Evolutionary conservation across 768 basidiomycete species (phyloP).

Genomic region (Suillus spraguei): DNA sequence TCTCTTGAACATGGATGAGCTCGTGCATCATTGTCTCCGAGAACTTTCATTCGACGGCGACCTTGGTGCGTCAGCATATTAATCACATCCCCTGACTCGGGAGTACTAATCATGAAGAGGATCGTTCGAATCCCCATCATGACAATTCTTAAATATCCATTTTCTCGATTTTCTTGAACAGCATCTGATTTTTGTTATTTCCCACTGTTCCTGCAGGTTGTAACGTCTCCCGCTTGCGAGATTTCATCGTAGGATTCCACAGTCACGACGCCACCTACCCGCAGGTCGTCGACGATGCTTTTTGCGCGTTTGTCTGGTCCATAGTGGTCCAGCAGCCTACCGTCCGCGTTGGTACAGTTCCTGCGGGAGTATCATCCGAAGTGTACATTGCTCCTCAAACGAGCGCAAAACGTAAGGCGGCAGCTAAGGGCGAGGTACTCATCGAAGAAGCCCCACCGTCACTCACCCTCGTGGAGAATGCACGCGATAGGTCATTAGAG

Average conservation of each 20-base stretch:
- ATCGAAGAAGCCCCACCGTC: slow-evolving; percentile 45
- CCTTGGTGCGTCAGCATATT: slow-evolving; percentile 60
- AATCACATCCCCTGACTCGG: background rate
- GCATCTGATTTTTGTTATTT: slow-evolving; percentile 14
- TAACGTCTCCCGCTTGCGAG: slow-evolving; percentile 66
- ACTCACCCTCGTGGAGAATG: slow-evolving; percentile 58
- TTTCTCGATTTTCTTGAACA: slow-evolving; percentile 23
- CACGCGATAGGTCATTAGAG: slow-evolving; percentile 53
- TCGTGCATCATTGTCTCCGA: slow-evolving; percentile 80
- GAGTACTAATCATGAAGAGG: slow-evolving; percentile 10
- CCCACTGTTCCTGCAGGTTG: slow-evolving; percentile 54
- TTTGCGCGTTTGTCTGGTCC: slow-evolving; percentile 82
- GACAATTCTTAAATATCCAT: slow-evolving; percentile 23
- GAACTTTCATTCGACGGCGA: slow-evolving; percentile 92
- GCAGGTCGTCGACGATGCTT: slow-evolving; percentile 74
- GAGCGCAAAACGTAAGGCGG: slow-evolving; percentile 66
- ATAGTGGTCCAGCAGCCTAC: slow-evolving; percentile 75
- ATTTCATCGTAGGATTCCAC: slow-evolving; percentile 73
- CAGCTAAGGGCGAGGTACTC: slow-evolving; percentile 53
- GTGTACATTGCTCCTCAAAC: slow-evolving; percentile 80
- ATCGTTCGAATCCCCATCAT: slow-evolving; percentile 49
- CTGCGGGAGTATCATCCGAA: slow-evolving; percentile 58
- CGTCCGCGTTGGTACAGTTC: slow-evolving; percentile 72
- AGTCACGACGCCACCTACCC: slow-evolving; percentile 34
- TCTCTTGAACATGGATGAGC: slow-evolving; percentile 67